Conservation (phyloP, 306 rosid genomes). For the Glycine latifolia region DNA sequence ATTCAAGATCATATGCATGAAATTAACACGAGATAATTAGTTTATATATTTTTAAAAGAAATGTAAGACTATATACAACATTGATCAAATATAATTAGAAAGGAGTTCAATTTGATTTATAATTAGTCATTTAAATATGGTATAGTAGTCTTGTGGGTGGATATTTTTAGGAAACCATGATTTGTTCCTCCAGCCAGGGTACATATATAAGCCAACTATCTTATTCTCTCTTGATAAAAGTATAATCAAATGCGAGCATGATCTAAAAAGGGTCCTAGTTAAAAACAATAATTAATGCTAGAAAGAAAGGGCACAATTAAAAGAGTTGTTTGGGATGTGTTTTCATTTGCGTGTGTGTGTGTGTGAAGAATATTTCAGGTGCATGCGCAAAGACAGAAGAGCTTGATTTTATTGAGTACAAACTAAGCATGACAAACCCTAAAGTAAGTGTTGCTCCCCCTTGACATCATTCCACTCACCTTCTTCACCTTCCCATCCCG, state of each 20-base stretch:
- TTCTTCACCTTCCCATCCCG: slow-evolving; percentile 88
- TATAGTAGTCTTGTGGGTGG: background rate
- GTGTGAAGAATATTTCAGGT: slow-evolving; percentile 86
- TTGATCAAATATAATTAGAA: too few species aligned
- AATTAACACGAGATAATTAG: background rate
- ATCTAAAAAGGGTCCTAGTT: slow-evolving; percentile 58
- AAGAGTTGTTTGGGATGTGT: slow-evolving; percentile 65
- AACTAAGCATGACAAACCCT: slow-evolving; percentile 96
- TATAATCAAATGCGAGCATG: slow-evolving; percentile 69
- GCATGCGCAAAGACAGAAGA: slow-evolving; percentile 78
- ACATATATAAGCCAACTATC: slow-evolving; percentile 81
- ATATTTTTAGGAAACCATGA: slow-evolving; percentile 35
- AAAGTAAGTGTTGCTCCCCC: slow-evolving; percentile 88
- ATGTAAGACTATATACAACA: background rate
- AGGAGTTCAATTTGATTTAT: background rate
- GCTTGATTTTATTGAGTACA: slow-evolving; percentile 79
- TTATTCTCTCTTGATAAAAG: slow-evolving; percentile 55
- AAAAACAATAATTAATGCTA: slow-evolving; percentile 64
- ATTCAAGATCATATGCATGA: slow-evolving; percentile 1
- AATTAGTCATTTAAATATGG: background rate
- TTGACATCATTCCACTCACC: slow-evolving; percentile 99
- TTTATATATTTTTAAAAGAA: background rate
- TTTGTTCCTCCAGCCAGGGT: slow-evolving; percentile 42
- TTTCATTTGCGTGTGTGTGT: background rate
- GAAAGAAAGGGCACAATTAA: slow-evolving; percentile 62